These are phyloP conservation scores for Agastache rugosa DNA, from an alignment of 257 asterid genomes.

Conservation along the genomic window DNA sequence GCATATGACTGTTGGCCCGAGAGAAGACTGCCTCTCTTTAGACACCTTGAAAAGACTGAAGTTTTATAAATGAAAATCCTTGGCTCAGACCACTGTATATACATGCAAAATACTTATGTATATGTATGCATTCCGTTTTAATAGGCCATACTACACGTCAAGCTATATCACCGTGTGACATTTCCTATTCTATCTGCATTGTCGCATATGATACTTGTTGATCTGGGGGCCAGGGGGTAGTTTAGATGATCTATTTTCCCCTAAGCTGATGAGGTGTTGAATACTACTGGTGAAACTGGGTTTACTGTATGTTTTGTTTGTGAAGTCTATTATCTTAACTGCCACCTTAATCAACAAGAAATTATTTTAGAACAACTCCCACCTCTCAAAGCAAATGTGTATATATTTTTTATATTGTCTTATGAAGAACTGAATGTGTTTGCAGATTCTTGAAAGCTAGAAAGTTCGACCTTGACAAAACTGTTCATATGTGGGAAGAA, in stretches of 20 bases:
- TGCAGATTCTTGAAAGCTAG: conserved; percentile 93
- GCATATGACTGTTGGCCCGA: background rate
- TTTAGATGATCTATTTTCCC: conserved; percentile 4
- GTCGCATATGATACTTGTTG: conserved; percentile 15
- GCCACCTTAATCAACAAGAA: background rate
- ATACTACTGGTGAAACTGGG: background rate
- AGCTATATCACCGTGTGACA: background rate
- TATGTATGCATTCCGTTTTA: background rate
- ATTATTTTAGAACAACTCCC: conserved; percentile 5
- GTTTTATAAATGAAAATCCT: background rate
- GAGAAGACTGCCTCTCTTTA: background rate
- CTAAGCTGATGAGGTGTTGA: conserved; percentile 1
- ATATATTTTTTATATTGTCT: background rate
- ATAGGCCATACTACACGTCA: background rate
- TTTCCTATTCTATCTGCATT: conserved; percentile 11
- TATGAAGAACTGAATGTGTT: conserved; percentile 31
- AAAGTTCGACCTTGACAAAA: conserved; percentile 92
- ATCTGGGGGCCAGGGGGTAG: background rate
- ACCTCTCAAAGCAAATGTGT: conserved; percentile 1
- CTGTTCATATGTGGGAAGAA: conserved; percentile 92
- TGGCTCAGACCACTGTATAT: background rate
- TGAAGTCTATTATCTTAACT: conserved; percentile 4
- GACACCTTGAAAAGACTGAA: background rate
- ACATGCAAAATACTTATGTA: background rate
- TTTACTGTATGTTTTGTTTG: background rate